Evolutionary conservation across 306 rosid genomes (phyloP), one percentile per base, ranked within the genome.

Genomic region (Abrus precatorius): DNA sequence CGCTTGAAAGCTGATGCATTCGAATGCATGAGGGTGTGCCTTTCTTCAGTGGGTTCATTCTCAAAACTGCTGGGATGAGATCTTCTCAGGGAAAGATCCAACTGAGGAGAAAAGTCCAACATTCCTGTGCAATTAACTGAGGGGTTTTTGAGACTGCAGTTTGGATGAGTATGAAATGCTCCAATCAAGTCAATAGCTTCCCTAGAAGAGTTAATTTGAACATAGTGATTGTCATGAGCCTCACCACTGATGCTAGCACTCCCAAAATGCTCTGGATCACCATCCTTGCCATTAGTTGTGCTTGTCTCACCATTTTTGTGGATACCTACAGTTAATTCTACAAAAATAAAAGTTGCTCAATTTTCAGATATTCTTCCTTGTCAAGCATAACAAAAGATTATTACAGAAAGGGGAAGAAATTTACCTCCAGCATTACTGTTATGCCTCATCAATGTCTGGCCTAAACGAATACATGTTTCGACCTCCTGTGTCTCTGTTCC

Each of bases 41-140:
- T 86, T 77, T 90, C 92, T 89, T 86, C 91, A 32, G 84, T 61
- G 59, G 75, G 82, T 45, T 72, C 88, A 82, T 84, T 87, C 78
- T 91, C 90, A 63, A 82, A 84, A 76, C 82, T 86, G 69, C 80
- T 34, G 64, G 90, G 87, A 76, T 80, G 80, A 67, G 89, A 87
- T 83, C 98, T 82, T 92, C 89, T 90, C 40, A 96, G 88, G 77
- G 99, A 90, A 76, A 96, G 98, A 87, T 96, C 95, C 86, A 96
- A 83, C 13, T 85, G 92, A 7, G 94, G 92, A 83, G 86, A 84
- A 82, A 72, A 71, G 62, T 88, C 87, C 71, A 84, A 87, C 74
- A 81, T 87, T 71, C 86, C 84, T 29, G 84, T 81, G 83, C 87
- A 88, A 82, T 89, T 71, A 67, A 86, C 84, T 49, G 89, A 85